Evolutionary conservation across 345 rosid genomes (phyloP).

Genomic region (Corymbia maculata): DNA sequence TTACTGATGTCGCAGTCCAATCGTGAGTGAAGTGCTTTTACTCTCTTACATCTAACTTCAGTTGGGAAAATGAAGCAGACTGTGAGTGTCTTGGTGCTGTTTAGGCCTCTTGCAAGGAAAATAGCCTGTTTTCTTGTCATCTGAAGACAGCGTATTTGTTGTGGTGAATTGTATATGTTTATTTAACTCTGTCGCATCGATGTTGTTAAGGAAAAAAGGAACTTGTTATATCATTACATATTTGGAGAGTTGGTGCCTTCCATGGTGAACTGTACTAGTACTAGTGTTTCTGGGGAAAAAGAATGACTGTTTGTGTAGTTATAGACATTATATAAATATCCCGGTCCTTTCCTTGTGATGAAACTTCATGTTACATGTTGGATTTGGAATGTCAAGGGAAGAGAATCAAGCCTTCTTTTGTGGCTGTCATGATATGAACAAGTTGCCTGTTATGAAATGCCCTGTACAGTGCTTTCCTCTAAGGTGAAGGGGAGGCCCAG

Average conservation of each 20-base stretch:
- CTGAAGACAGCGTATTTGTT: background rate
- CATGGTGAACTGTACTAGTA: background rate
- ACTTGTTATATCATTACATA: background rate
- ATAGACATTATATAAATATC: background rate
- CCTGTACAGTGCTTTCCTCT: background rate
- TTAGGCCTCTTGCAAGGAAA: background rate
- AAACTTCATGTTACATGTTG: background rate
- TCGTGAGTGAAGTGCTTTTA: conserved; percentile 14
- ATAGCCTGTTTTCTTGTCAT: background rate
- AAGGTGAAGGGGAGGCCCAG: background rate
- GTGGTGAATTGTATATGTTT: conserved; percentile 3
- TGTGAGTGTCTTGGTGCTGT: background rate
- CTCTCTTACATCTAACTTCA: background rate
- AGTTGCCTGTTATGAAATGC: background rate
- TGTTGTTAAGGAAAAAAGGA: background rate
- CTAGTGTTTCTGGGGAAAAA: background rate
- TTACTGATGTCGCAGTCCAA: conserved; percentile 20
- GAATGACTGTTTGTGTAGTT: background rate
- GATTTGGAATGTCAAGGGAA: background rate
- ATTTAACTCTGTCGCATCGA: background rate
- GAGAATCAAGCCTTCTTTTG: background rate
- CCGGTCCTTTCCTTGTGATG: background rate
- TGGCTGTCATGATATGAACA: background rate
- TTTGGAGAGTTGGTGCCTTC: background rate
- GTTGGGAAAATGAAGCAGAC: background rate